These are phyloP conservation scores for Emiliania huxleyi DNA, from an alignment of 78 protist genomes.

Conservation along the genomic window DNA sequence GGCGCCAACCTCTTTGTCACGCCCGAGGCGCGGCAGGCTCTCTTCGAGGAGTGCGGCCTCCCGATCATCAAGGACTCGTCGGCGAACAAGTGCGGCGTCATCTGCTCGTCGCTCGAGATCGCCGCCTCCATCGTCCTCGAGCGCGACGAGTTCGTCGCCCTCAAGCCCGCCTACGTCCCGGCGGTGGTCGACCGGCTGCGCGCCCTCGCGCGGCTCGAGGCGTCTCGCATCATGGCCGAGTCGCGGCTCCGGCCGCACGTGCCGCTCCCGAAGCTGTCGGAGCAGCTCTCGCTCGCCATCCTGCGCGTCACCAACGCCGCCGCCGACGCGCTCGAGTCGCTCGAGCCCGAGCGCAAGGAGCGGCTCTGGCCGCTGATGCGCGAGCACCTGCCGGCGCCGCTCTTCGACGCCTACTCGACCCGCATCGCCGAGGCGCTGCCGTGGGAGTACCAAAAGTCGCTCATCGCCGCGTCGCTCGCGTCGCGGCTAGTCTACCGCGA, in stretches of 20 bases:
- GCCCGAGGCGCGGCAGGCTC: constrained; percentile 9
- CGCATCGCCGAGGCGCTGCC: neutral
- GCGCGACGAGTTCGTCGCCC: neutral
- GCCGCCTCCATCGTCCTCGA: neutral
- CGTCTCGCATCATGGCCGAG: neutral
- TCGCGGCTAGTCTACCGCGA: neutral
- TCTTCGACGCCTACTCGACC: neutral
- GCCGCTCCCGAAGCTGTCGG: neutral
- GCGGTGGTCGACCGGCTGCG: neutral
- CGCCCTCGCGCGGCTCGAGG: neutral
- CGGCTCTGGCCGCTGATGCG: constrained; percentile 24
- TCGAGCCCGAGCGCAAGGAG: neutral
- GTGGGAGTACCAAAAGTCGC: neutral
- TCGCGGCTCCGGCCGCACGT: neutral
- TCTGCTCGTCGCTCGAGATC: neutral
- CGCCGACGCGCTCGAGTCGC: neutral
- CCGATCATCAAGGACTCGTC: neutral
- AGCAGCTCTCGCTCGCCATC: neutral
- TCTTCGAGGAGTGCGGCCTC: neutral
- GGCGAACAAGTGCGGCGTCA: constrained; percentile 6
- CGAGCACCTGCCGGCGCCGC: neutral
- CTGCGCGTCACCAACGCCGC: neutral
- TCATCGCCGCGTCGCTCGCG: neutral
- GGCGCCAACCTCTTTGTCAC: constrained; percentile 19
- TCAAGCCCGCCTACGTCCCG: neutral